Conservation (phyloP, 1,284 basidiomycete species). For the Hemileia vastatrix region DNA sequence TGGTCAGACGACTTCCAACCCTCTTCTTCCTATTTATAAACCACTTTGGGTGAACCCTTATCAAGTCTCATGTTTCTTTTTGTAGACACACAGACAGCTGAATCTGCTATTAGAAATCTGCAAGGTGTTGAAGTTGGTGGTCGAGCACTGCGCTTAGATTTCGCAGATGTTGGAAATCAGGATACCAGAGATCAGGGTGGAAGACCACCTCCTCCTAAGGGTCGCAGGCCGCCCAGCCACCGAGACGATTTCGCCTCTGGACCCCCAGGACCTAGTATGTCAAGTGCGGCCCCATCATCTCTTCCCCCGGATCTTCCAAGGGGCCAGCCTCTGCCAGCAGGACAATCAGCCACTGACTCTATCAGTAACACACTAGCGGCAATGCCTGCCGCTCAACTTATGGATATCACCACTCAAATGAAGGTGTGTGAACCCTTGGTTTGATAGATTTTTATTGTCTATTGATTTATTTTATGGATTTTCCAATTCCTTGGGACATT, state of each 20-base stretch:
- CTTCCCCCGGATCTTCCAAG: slow-evolving; percentile 60
- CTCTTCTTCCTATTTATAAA: not conserved
- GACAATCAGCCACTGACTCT: slow-evolving; percentile 66
- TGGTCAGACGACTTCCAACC: slow-evolving; percentile 4
- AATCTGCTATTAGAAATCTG: slow-evolving; percentile 73
- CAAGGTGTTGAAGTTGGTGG: slow-evolving; percentile 69
- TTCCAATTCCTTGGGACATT: not conserved
- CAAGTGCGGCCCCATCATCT: slow-evolving; percentile 18
- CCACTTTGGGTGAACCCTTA: not conserved
- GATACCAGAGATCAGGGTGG: slow-evolving; percentile 14
- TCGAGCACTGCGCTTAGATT: slow-evolving; percentile 70
- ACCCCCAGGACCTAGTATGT: slow-evolving; percentile 1
- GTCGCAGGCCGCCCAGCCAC: slow-evolving; percentile 8
- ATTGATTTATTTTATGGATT: not conserved
- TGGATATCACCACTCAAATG: slow-evolving; percentile 95
- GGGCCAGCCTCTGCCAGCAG: slow-evolving; percentile 66
- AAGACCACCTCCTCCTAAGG: slow-evolving; percentile 10
- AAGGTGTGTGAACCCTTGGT: slow-evolving; percentile 57
- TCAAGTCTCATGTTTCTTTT: too few relatives aligned
- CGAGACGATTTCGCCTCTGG: slow-evolving; percentile 42
- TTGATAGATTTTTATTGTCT: not conserved
- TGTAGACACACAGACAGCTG: slow-evolving; percentile 80
- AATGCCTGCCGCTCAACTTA: slow-evolving; percentile 71
- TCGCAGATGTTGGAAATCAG: slow-evolving; percentile 50
- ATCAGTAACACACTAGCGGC: slow-evolving; percentile 79